Conservation (phyloP, 2,329 filamentous ascomycete species). For the Neofusicoccum sp. region DNA sequence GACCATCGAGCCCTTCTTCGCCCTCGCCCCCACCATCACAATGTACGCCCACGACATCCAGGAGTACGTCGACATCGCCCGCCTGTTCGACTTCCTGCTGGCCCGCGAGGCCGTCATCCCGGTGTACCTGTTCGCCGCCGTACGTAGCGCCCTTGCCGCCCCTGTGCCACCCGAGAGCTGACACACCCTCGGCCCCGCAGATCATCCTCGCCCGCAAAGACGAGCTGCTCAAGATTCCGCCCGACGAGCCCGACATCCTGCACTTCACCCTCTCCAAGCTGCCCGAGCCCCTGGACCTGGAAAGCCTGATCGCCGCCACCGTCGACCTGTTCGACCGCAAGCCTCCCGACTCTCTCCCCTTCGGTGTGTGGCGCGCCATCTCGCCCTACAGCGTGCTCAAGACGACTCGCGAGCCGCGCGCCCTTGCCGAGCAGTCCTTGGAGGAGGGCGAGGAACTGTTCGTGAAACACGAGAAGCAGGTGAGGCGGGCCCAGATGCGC, state of each 20-base stretch:
- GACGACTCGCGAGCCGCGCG: conserved; percentile 64
- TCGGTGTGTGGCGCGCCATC: conserved; percentile 69
- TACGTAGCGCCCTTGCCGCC: conserved; percentile 29
- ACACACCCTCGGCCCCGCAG: conserved; percentile 36
- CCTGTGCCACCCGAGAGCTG: conserved; percentile 4
- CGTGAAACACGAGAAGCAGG: conserved; percentile 68
- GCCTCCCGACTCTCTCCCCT: conserved; percentile 71
- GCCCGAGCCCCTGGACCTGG: conserved; percentile 77
- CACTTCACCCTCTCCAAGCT: conserved; percentile 84
- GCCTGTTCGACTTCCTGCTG: conserved; percentile 89
- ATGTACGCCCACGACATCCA: conserved; percentile 97
- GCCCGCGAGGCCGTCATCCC: conserved; percentile 85
- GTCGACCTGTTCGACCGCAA: conserved; percentile 63
- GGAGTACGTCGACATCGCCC: conserved; percentile 82
- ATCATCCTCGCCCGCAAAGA: conserved; percentile 79
- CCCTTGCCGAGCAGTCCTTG: conserved; percentile 59
- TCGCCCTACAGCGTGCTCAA: conserved; percentile 81
- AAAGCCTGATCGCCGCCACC: conserved; percentile 71
- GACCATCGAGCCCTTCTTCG: conserved; percentile 83
- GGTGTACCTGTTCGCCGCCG: conserved; percentile 79
- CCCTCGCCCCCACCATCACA: conserved; percentile 88
- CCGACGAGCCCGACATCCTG: conserved; percentile 88
- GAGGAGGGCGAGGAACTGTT: conserved; percentile 71
- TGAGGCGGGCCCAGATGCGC: conserved; percentile 66
- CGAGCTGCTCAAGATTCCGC: conserved; percentile 82